These are phyloP conservation scores for Ogataea saltuana DNA, from an alignment of 805 yeast genomes.

Conservation along the genomic window DNA sequence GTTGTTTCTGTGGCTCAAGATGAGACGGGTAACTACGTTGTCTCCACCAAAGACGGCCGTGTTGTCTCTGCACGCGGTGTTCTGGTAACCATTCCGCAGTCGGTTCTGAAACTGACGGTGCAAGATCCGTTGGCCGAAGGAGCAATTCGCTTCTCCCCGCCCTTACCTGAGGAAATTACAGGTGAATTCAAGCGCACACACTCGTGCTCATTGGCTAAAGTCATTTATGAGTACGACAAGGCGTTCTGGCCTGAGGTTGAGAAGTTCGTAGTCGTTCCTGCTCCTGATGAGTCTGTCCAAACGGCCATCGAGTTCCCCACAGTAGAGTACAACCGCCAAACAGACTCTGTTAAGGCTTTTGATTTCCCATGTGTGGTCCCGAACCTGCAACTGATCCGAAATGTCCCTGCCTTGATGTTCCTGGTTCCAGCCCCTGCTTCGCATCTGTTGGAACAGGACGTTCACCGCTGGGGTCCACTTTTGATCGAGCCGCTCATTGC, in stretches of 20 bases:
- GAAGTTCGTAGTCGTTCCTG: constrained; percentile 32
- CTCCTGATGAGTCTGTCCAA: constrained; percentile 25
- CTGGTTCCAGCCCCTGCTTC: constrained; percentile 52
- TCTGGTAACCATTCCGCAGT: constrained; percentile 52
- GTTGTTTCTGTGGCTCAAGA: constrained; percentile 17
- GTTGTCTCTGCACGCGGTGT: constrained; percentile 35
- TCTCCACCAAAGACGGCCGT: constrained; percentile 22
- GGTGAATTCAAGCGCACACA: constrained; percentile 34
- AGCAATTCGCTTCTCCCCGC: constrained; percentile 36
- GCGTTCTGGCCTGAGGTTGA: constrained; percentile 44
- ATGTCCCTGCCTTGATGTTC: constrained; percentile 42
- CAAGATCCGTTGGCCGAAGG: constrained; percentile 27
- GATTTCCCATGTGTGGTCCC: constrained; percentile 33
- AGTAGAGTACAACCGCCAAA: constrained; percentile 18
- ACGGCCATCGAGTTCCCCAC: constrained; percentile 10
- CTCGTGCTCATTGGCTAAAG: constrained; percentile 44
- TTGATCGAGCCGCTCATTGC: constrained; percentile 44
- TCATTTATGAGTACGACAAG: constrained; percentile 45
- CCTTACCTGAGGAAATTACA: constrained; percentile 37
- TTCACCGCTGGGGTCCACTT: constrained; percentile 40
- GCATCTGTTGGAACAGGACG: constrained; percentile 43
- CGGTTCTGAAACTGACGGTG: constrained; percentile 41
- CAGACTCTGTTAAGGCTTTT: constrained; percentile 18
- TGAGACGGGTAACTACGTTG: constrained; percentile 13
- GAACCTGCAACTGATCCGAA: constrained; percentile 28